Evolutionary conservation across 2,329 filamentous ascomycete genomes (phyloP), one percentile per base, ranked within the genome.

Genomic region (Amauroascus niger): DNA sequence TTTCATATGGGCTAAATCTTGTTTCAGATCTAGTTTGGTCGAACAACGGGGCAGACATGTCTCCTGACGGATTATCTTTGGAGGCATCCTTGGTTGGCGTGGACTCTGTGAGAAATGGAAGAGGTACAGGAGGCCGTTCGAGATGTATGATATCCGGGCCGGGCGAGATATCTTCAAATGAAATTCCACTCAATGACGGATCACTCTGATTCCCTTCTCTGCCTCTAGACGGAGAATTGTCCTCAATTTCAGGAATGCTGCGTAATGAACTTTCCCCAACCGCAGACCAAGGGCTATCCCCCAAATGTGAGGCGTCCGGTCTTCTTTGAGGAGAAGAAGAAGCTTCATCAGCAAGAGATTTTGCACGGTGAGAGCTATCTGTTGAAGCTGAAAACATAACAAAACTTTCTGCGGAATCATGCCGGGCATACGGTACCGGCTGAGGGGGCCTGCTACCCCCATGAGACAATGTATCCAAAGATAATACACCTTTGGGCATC

Each of bases 341-440:
- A 0, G 79, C 80, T 26, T 72, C 74, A 18, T 74, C 75, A 32
- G 77, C 68, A 28, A 57, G 37, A 3, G 78, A 82, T 52, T 74
- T 73, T 5, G 71, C 73, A 50, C 68, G 72, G 50, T 77, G 72
- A 5, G 80, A 83, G 55, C 74, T 74, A 57, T 78, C 78, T 1
- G 78, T 77, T 8, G 80, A 80, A n/a, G 78, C 77, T 37, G 79
- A 81, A 58, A 83, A 81, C 76, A 83, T 82, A 20, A 75, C 71
- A 59, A 83, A 82, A 63, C 79, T 83, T 57, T 83, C 80, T 6
- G 76, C 74, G 22, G 79, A 83, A 59, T 81, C 75, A 60, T 80
- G 78, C 33, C 78, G 74, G 62, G 57, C 75, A 61, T 69, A 69
- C 59, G 62, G 59, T 51, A 67, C 59, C 54, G 59, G 61, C 59